A percentile compares a stretch with the other conserved stretches of the same genome.
Evolutionary conservation across 75 land plant species (phyloP).

Genomic region (Picea sitchensis): DNA sequence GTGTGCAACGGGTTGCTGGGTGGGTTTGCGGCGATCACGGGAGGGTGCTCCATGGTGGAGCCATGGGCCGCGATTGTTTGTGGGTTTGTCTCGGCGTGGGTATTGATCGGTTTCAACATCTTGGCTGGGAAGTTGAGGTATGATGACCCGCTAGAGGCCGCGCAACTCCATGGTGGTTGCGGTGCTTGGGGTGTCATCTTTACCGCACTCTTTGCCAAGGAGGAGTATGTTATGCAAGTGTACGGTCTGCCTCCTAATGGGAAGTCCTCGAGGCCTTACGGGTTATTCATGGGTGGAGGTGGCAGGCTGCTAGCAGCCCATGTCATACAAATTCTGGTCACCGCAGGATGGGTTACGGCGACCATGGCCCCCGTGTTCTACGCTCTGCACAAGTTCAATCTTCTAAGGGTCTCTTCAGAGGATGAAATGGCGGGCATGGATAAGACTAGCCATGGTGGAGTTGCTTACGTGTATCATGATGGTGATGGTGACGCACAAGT

Average conservation of each 20-base stretch:
- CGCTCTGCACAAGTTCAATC: slow-evolving; percentile 23
- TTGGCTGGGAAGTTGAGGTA: slow-evolving; percentile 25
- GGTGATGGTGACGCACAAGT: slow-evolving; percentile 31
- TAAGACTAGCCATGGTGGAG: slow-evolving; percentile 48
- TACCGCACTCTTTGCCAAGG: slow-evolving; percentile 61
- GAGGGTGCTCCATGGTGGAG: too few species aligned
- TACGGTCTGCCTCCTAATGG: slow-evolving; percentile 11
- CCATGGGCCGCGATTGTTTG: slow-evolving; percentile 29
- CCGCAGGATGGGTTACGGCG: slow-evolving; percentile 45
- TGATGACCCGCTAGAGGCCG: slow-evolving; percentile 46
- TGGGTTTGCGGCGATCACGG: too few species aligned
- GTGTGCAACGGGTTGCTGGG: too few species aligned
- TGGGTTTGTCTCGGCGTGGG: slow-evolving; percentile 67
- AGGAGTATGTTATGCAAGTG: slow-evolving; percentile 46
- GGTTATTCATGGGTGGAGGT: slow-evolving; percentile 67
- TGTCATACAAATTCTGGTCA: slow-evolving; percentile 38
- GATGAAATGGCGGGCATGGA: slow-evolving; percentile 70
- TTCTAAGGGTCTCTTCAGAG: slow-evolving; percentile 46
- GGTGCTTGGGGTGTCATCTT: slow-evolving; percentile 88
- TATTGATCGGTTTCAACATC: slow-evolving; percentile 57
- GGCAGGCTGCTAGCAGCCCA: slow-evolving; percentile 47
- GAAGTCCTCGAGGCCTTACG: slow-evolving; percentile 24
- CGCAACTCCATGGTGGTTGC: slow-evolving; percentile 90
- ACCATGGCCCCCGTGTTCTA: slow-evolving; percentile 63
- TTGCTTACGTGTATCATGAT: slow-evolving; percentile 38